phyloP scores from a whole-genome alignment of 345 rosid genomes.

The Eucalyptus lansdowneana region DNA sequence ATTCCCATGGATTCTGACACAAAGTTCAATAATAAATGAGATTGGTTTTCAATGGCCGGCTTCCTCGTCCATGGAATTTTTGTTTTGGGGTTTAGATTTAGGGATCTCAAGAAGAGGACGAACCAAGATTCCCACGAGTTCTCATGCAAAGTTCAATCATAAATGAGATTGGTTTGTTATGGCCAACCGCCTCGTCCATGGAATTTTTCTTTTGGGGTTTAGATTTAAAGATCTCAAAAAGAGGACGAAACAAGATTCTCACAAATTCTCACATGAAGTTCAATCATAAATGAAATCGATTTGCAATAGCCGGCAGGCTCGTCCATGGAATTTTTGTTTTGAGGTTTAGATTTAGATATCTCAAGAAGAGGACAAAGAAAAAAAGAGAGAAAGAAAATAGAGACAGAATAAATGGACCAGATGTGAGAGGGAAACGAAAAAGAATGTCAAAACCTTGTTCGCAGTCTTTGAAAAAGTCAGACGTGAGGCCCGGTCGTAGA shows the following conservation, averaged over 20 bases:
- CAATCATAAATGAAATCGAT: too few relatives aligned
- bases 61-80: too few relatives aligned
- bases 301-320: rapidly evolving
- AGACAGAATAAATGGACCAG: not conserved
- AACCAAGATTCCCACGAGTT: not conserved
- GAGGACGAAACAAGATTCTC: rapidly evolving
- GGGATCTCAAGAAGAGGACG: not conserved
- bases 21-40: not conserved
- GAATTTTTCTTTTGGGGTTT: too few relatives aligned
- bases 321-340: not conserved
- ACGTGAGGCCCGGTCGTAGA: not conserved
- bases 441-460: rapidly evolving
- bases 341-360: too few relatives aligned
- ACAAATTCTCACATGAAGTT: not conserved
- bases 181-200: too few relatives aligned
- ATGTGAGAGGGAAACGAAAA: not conserved
- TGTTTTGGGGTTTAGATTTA: not conserved
- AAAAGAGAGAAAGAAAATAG: not conserved
- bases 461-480: not conserved
- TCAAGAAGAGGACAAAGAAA: not conserved
- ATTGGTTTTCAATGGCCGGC: not conserved
- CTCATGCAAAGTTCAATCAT: too few relatives aligned
- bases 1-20: rapidly evolving
- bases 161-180: too few relatives aligned
- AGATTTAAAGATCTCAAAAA: too few relatives aligned